These are phyloP conservation scores for Penicillium rolfsii DNA, from an alignment of 2,329 filamentous ascomycete species.

Conservation along the genomic window DNA sequence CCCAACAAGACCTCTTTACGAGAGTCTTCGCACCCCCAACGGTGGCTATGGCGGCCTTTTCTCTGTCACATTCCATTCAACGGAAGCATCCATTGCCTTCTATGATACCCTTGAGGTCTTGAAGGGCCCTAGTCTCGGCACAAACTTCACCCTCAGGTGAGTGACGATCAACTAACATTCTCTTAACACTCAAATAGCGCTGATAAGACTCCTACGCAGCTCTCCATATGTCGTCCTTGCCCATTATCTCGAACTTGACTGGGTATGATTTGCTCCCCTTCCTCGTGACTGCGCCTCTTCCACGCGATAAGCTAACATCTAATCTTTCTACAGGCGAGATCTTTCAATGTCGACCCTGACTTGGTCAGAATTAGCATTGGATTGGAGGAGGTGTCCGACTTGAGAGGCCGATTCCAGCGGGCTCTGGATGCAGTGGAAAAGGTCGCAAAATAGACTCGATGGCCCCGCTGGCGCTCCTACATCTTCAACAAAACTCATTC, in stretches of 20 bases:
- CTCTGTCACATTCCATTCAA: slow-evolving; percentile 76
- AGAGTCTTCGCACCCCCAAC: slow-evolving; percentile 70
- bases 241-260: slow-evolving; percentile 90
- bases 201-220: slow-evolving; percentile 41
- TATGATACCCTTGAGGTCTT: slow-evolving; percentile 84
- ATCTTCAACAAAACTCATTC: slow-evolving; percentile 8
- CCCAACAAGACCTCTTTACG: slow-evolving; percentile 71
- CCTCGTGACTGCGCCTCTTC: not conserved
- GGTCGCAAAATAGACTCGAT: slow-evolving; percentile 16
- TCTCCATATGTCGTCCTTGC: slow-evolving; percentile 91
- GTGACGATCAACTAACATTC: slow-evolving; percentile 6
- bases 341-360: slow-evolving; percentile 78
- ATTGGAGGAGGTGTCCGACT: slow-evolving; percentile 72
- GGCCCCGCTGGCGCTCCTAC: not conserved
- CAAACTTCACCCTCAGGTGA: slow-evolving; percentile 85
- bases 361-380: slow-evolving; percentile 88
- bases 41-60: slow-evolving; percentile 91
- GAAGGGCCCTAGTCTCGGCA: slow-evolving; percentile 93
- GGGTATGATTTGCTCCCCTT: slow-evolving; percentile 57
- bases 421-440: slow-evolving; percentile 66
- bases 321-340: slow-evolving; percentile 57
- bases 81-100: slow-evolving; percentile 74
- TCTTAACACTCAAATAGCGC: not conserved
- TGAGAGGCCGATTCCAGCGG: slow-evolving; percentile 65
- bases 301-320: slow-evolving; percentile 17